Conservation (phyloP, 768 basidiomycete species). For the Cystofilobasidium bisporidii region DNA sequence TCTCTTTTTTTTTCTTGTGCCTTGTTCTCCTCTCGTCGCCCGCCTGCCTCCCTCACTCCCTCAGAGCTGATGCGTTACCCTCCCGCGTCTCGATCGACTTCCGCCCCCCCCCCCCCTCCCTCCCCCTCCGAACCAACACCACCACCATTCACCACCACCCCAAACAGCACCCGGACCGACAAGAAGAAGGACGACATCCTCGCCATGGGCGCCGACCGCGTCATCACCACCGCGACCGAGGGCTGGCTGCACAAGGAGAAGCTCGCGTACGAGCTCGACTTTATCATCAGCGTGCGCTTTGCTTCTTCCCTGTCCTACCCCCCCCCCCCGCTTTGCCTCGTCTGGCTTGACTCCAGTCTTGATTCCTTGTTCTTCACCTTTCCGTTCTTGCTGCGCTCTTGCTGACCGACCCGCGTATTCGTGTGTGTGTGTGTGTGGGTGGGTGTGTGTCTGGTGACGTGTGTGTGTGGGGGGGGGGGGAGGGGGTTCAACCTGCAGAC, state of each 20-base stretch:
- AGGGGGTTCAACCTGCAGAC: too few species aligned
- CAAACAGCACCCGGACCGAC: constrained; percentile 46
- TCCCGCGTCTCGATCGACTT: too few species aligned
- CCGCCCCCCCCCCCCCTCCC: background rate
- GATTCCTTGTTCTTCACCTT: background rate
- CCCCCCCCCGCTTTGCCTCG: background rate
- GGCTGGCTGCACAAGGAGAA: constrained; percentile 11
- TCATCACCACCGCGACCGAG: constrained; percentile 29
- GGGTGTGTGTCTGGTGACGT: too few species aligned
- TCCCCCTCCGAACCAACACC: too few species aligned
- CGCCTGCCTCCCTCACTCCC: too few species aligned
- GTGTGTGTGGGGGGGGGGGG: too few species aligned
- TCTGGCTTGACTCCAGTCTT: too few species aligned
- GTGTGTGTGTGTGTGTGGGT: too few species aligned
- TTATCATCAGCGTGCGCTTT: constrained; percentile 10
- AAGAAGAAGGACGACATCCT: constrained; percentile 51
- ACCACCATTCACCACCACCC: too few species aligned
- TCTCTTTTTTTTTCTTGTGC: background rate
- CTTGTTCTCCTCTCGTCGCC: background rate
- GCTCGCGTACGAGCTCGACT: constrained; percentile 22
- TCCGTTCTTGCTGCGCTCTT: too few species aligned
- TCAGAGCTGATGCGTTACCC: too few species aligned
- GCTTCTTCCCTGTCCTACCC: background rate
- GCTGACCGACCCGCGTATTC: too few species aligned
- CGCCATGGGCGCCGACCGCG: constrained; percentile 48